Conservation (phyloP, 2,329 filamentous ascomycete genomes). For the Gaeumannomyces tritici region DNA sequence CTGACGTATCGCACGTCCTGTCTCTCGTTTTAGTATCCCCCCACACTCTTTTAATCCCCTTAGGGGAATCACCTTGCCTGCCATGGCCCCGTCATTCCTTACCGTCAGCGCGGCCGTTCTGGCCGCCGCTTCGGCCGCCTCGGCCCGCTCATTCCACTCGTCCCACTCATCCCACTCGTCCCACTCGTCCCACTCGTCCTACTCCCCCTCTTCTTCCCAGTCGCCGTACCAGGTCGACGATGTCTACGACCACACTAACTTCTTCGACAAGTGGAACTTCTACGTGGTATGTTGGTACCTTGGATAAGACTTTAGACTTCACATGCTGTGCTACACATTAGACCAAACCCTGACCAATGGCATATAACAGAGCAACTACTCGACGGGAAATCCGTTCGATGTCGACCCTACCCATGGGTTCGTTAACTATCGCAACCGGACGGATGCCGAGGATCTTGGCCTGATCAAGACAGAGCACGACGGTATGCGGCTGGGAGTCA, state of each 20-base stretch:
- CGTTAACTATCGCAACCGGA: conserved; percentile 40
- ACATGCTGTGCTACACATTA: background rate
- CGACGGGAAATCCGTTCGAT: conserved; percentile 11
- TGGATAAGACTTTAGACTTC: background rate
- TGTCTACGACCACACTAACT: conserved; percentile 31
- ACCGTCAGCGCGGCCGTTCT: conserved; percentile 27
- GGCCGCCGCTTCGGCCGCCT: conserved; percentile 20
- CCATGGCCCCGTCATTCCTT: conserved; percentile 31
- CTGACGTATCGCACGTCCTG: conserved; percentile 36
- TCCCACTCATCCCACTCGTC: no score
- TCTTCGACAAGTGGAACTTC: conserved; percentile 38
- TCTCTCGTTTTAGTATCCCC: conserved; percentile 22
- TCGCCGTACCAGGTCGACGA: conserved; percentile 29
- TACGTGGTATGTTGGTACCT: conserved; percentile 18
- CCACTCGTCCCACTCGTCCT: no score
- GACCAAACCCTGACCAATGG: background rate
- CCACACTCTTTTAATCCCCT: conserved; percentile 15
- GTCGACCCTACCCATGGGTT: conserved; percentile 56
- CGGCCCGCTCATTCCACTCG: conserved; percentile 22
- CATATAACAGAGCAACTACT: conserved; percentile 8
- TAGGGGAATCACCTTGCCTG: conserved; percentile 11
- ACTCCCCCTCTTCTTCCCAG: no score
- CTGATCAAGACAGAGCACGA: conserved; percentile 21
- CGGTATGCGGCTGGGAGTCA: conserved; percentile 29
- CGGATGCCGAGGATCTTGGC: conserved; percentile 22